Evolutionary conservation across 345 rosid species (phyloP).

Genomic region (Turnera subulata): DNA sequence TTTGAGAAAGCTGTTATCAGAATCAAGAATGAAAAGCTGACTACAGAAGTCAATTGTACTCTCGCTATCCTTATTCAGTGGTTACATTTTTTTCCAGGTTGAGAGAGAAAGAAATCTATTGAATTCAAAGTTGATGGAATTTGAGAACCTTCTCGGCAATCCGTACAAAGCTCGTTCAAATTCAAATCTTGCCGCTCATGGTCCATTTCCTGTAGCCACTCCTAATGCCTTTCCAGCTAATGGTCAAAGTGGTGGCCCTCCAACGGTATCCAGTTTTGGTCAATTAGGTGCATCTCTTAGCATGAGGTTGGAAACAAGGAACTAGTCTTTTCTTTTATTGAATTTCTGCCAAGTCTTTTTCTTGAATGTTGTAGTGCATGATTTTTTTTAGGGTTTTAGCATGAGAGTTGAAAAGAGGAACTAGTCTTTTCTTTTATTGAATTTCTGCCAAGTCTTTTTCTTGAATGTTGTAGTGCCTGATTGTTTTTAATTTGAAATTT

Average conservation of each 20-base stretch:
- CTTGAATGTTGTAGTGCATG: background rate
- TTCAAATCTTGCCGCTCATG: conserved; percentile 24
- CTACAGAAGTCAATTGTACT: background rate
- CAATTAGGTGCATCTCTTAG: conserved; percentile 41
- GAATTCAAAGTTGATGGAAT: conserved; percentile 56
- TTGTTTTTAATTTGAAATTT: no score
- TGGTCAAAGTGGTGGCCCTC: conserved; percentile 39
- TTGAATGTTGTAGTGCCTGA: background rate
- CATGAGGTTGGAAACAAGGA: conserved; percentile 34
- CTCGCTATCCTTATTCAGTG: conserved; percentile 1
- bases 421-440: background rate
- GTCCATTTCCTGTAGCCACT: conserved; percentile 29
- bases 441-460: background rate
- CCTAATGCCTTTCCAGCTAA: conserved; percentile 29
- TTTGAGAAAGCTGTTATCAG: background rate
- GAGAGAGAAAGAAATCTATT: conserved; percentile 70
- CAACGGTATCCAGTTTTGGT: conserved; percentile 44
- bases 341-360: background rate
- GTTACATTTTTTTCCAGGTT: conserved; percentile 41
- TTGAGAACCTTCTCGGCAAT: conserved; percentile 51
- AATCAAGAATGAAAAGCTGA: background rate
- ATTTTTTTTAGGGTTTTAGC: no score
- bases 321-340: conserved; percentile 1
- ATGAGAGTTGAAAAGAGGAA: conserved; percentile 19
- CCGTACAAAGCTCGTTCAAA: conserved; percentile 45